These are phyloP conservation scores for Aspergillus spinulosporus DNA, from an alignment of 2,329 filamentous ascomycete genomes.

Conservation along the genomic window DNA sequence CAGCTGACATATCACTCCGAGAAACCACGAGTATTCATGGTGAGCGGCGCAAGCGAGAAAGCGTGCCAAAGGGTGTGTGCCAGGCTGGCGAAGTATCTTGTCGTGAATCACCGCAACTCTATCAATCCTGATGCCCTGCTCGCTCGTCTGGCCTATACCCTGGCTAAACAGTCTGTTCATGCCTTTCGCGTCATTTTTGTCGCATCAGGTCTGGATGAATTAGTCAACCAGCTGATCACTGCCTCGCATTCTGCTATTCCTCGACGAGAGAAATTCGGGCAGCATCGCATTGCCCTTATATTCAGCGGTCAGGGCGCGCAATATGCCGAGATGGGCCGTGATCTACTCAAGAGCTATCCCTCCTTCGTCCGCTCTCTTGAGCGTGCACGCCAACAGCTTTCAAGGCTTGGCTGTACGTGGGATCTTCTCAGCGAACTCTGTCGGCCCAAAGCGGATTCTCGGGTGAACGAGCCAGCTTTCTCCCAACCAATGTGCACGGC, in stretches of 20 bases:
- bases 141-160: conserved; percentile 5
- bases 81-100: conserved; percentile 7
- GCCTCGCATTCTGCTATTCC: conserved; percentile 3
- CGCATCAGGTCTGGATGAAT: conserved; percentile 2
- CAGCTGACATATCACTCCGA: conserved; percentile 9
- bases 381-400: conserved; percentile 6
- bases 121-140: conserved; percentile 6
- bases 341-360: conserved; percentile 11
- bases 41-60: conserved; percentile 10
- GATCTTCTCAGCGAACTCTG: conserved; percentile 13
- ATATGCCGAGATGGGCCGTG: conserved; percentile 13
- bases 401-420: conserved; percentile 8
- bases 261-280: conserved; percentile 3
- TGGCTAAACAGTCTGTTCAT: conserved; percentile 9
- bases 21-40: conserved; percentile 7
- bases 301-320: conserved; percentile 13
- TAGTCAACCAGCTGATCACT: conserved; percentile 2
- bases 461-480: conserved; percentile 12
- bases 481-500: conserved; percentile 12
- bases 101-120: conserved; percentile 3
- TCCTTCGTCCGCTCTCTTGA: conserved; percentile 9
- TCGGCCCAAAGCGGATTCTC: conserved; percentile 4
- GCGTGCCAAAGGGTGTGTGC: conserved; percentile 9
- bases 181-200: conserved; percentile 8
- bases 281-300: conserved; percentile 10